Base-by-base conservation (phyloP, 1,284 basidiomycete species). In the Albatrellus sp. region DNA sequence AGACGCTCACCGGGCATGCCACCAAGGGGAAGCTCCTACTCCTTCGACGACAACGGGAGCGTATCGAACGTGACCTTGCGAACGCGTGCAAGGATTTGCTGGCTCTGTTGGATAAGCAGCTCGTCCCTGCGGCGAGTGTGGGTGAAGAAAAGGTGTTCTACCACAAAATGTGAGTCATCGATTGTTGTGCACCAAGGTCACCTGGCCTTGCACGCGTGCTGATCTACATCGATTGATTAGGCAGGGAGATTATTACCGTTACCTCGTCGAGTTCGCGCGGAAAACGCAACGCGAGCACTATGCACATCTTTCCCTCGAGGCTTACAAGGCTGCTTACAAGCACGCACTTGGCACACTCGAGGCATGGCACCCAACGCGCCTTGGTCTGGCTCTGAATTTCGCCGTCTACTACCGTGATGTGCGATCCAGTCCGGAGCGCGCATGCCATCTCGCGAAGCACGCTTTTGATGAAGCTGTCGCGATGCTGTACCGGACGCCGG, bases 381-480 rank as follows among this genome's bases (percentile, higher is more conserved):
- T 97, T 47, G 92, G 92, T 49, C 72, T 97, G 43, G 91, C 92
- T 37, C 75, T 97, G 58, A 97, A 96, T 72, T 96, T 97, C 67
- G 88, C 90, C 40, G 91, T 97, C 51, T 97, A 91, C 70, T 96
- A 90, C 69, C 92, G 94, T 66, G 91, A 96, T 66, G 92, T 96
- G 60, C 75, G 84, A 58, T 87, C 89, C 67, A 88, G 83, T 56
- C 90, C 91, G 47, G 88, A 93, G 62, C 75, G 88, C 52, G 92
- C 91, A 39, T 93, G 90, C 66, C 89, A 91, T 64, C 75, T 96
- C 51, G 92, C 80, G 1, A 82, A 83, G 55, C 75, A 76, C 50
- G 78, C 80, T 2, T 80, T 82, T 50, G 80, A 82, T 54, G 77
- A 80, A 51, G 80, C 80, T 0, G 68, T 83, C 29, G 56, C 63